Base-by-base conservation (phyloP, 164 flowering plant genomes). In the Dillenia turbinata region DNA sequence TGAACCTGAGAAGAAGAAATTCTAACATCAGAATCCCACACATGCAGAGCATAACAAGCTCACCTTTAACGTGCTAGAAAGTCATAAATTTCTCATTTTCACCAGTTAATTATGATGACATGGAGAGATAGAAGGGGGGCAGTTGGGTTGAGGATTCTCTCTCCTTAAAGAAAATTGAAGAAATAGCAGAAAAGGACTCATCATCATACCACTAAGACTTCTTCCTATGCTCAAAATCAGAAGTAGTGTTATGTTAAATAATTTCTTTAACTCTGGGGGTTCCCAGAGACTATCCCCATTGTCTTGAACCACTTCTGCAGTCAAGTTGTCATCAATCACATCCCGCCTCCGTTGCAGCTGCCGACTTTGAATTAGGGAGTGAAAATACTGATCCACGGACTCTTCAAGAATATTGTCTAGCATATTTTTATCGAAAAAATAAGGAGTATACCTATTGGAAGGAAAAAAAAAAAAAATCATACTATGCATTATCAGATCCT, bases 341-440 rank as follows among this genome's bases (percentile, higher is more conserved):
- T 94, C 96, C 33, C 80, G 69, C 14, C 87, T 81, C 22, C 97
- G 85, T 51, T 90, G 94, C 75, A 82, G 59, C 63, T 80, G 87
- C 59, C 97, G 84, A 49, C 68, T 87, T 77, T 90, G 88, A 67
- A 90, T 94, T 68, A 94, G 67, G 19, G 85, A 54, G 69, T 84
- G 83, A 70, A 89, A 94, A 71, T 94, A 96, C 66, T 90, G 95
- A 76, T 94, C 97, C 55, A 85, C 85, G 22, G 98, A 90, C 59
- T 90, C 95, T 78, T 94, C 96, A 61, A 94, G 92, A 68, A 94
- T 87, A 73, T 77, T 84, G 75, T 94, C 98, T 17, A 94, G 82
- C 82, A 83, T 79, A 67, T 68, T 78, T 76, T 94, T 94, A 73
- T 94, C 96, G 72, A 94, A 90, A 72, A 94, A 94, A 68, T 86